Base-by-base conservation (phyloP, 2,329 filamentous ascomycete species). In the Drechmeria coniospora region DNA sequence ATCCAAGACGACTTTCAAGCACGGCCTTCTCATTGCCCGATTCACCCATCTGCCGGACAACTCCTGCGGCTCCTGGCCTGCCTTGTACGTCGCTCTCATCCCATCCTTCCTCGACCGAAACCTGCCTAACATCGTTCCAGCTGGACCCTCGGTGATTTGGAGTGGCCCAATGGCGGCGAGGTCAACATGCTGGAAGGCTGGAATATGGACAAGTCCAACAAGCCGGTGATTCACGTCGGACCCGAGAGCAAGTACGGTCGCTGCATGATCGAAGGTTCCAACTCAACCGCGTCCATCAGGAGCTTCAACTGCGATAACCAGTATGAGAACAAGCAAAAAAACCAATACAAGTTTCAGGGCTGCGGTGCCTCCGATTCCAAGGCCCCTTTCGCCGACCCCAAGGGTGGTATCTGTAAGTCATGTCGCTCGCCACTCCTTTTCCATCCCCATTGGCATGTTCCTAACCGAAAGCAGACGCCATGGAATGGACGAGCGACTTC, bases 51-150 rank as follows among this genome's bases (percentile, higher is more conserved):
- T 84, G 54, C 78, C 79, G 17, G 60, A 57, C 30, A 61, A 64
- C 8, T 56, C 61, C 23, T 83, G 79, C 40, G 78, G 79, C 27
- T 61, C 67, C 6, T 84, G 79, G 79, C 79, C 79, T 4, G 74
- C 77, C 53, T 63, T 76, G 62, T 69, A 55, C 51, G 55, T 43
- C 14, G 2, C 12, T 12, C 4, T n/a, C 12, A 11, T 8, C 21
- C 22, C 14, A 4, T 28, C 6, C 29, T 27, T 6, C 11, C 20
- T 23, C 22, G 20, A n/a, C 21, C 7, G 13, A 3, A 8, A 9
- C 14, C 15, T 21, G 11, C 15, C 10, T 12, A 6, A 23, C 6
- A 25, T 11, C 14, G 5, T 1, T 1, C 6, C 20, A 53, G 54
- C 49, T 68, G 64, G 63, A 57, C 61, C 29, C 56, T 56, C 26